Base-by-base conservation (phyloP, 2,329 filamentous ascomycete genomes). In the Colletotrichum coccodes region DNA sequence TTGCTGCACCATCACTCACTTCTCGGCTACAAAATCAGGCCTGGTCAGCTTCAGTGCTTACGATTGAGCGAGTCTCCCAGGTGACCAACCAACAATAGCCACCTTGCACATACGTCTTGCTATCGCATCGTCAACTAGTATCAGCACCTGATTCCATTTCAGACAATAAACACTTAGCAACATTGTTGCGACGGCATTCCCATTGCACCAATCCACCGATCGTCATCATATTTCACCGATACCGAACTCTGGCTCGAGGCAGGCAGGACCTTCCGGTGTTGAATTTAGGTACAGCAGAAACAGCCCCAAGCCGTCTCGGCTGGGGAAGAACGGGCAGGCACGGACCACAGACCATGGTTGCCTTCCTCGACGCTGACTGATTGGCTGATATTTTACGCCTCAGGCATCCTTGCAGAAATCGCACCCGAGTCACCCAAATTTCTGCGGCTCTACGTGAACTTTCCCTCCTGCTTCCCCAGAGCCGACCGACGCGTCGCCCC, bases 391-490 rank as follows among this genome's bases (percentile, higher is more conserved):
- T 6, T 5, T 44, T 1, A 11, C 21, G 47, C 70, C 68, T 72
- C 50, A 72, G 70, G 70, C 70, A 72, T 8, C 49, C 68, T 11
- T 72, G 70, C 70, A 72, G 70, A 65, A 65, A 66, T 63, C 47
- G 60, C 56, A 60, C 64, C 54, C 50, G 64, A 68, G 70, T 72
- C 68, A 72, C 58, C 50, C 70, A 68, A 71, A 72, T 65, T 71
- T 71, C 70, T 67, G 42, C 57, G 40, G 56, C 60, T 59, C 64
- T 56, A 60, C 53, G 52, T 60, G 64, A 72, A 72, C 70, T 71
- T 68, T 72, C 70, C 69, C 59, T 71, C 69, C 60, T 72, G 49
- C 63, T 60, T 60, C 60, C 68, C 63, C 60, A 61, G 63, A 60
- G 64, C 47, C 54, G 64, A 64, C 53, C 54, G 56, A 70, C 64